Evolutionary conservation across 176 grass and related monocot genomes (phyloP).

Genomic region (Avena atlantica): DNA sequence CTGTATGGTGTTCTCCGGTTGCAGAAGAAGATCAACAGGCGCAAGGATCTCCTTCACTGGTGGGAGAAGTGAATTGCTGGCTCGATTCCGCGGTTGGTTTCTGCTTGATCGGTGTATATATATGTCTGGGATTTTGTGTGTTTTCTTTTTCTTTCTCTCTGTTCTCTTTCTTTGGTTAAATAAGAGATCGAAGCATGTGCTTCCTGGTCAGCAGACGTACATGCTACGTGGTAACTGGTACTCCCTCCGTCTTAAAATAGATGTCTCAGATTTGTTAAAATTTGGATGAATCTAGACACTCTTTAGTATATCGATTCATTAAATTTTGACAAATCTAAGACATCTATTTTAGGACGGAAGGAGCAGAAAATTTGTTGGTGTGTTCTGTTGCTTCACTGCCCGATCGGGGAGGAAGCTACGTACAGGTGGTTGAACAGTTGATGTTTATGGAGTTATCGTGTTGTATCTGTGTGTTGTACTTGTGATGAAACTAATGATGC

Average conservation of each 20-base stretch:
- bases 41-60: constrained; percentile 85
- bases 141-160: not conserved
- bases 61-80: constrained; percentile 63
- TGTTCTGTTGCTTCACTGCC: not conserved
- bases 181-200: not conserved
- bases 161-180: not conserved
- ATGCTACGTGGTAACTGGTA: not conserved
- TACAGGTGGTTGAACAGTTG: too few species aligned
- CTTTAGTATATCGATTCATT: too few species aligned
- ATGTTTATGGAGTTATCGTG: too few species aligned
- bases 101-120: too few species aligned
- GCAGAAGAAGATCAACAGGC: constrained; percentile 90
- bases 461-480: too few species aligned
- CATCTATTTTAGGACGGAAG: too few species aligned
- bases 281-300: too few species aligned
- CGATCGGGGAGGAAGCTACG: not conserved
- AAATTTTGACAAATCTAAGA: too few species aligned
- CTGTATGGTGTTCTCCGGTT: constrained; percentile 83
- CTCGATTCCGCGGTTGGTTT: too few species aligned
- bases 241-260: too few species aligned
- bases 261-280: too few species aligned
- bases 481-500: too few species aligned
- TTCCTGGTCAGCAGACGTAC: not conserved
- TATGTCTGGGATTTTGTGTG: not conserved
- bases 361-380: not conserved